These are phyloP conservation scores for Phytopythium mirpurense DNA, from an alignment of 352 stramenopile species.

Conservation along the genomic window DNA sequence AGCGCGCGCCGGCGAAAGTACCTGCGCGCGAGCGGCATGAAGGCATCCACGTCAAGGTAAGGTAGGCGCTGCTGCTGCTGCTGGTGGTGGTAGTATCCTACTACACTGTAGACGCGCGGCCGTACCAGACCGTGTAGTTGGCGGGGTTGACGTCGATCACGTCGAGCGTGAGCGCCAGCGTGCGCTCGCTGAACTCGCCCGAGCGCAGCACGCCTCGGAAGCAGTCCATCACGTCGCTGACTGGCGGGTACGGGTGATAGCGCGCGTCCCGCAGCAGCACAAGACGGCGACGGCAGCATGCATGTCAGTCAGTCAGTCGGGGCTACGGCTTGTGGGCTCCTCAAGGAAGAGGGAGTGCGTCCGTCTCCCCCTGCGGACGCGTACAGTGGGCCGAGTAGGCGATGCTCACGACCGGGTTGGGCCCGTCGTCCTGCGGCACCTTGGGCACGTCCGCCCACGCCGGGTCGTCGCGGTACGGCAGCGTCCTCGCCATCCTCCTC, in stretches of 20 bases:
- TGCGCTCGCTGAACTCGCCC: slow-evolving; percentile 90
- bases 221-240: slow-evolving; percentile 91
- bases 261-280: too few species aligned
- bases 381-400: slow-evolving; percentile 67
- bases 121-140: slow-evolving; percentile 98
- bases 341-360: too few species aligned
- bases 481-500: slow-evolving; percentile 8
- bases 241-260: slow-evolving; percentile 33
- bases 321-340: too few species aligned
- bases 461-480: slow-evolving; percentile 62
- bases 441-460: slow-evolving; percentile 78
- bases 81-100: too few species aligned
- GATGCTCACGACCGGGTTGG: slow-evolving; percentile 74
- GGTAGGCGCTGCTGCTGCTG: too few species aligned
- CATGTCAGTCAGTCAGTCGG: too few species aligned
- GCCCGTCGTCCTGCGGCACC: slow-evolving; percentile 80
- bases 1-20: slow-evolving; percentile 91
- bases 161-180: slow-evolving; percentile 87
- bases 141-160: slow-evolving; percentile 95
- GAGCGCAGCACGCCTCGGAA: slow-evolving; percentile 91
- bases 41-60: too few species aligned
- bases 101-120: too few species aligned
- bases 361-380: too few species aligned
- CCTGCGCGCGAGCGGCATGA: too few species aligned
- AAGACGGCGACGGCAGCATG: too few species aligned